These are phyloP conservation scores for Rutstroemia sp. DNA, from an alignment of 2,329 filamentous ascomycete genomes.

Conservation along the genomic window DNA sequence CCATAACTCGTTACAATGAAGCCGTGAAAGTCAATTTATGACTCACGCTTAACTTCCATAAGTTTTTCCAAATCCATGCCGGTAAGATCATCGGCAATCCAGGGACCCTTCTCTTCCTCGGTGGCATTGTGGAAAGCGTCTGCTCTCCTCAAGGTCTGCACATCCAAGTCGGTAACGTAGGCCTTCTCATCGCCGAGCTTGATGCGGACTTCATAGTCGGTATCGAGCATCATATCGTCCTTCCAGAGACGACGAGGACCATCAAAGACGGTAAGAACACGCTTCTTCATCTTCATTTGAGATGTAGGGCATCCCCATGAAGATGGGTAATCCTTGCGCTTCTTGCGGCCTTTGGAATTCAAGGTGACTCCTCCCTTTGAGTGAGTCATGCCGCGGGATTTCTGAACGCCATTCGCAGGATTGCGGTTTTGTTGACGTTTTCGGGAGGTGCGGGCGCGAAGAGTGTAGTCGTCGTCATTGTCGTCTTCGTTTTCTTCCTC, in stretches of 20 bases:
- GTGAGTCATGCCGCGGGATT: conserved; percentile 68
- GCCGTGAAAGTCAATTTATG: not conserved
- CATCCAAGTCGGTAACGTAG: conserved; percentile 89
- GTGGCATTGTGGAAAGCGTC: conserved; percentile 74
- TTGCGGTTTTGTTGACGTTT: conserved; percentile 27
- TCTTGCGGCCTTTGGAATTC: conserved; percentile 66
- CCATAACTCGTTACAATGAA: conserved; percentile 1
- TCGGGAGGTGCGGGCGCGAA: conserved; percentile 39
- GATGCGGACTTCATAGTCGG: conserved; percentile 87
- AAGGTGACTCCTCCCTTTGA: conserved; percentile 65
- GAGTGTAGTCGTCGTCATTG: conserved; percentile 49
- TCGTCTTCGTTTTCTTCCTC: conserved; percentile 53
- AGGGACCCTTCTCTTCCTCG: conserved; percentile 79
- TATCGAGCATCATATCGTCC: conserved; percentile 98
- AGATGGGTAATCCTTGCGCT: conserved; percentile 85
- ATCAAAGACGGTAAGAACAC: conserved; percentile 88
- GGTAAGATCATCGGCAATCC: conserved; percentile 66
- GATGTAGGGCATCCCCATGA: conserved; percentile 89
- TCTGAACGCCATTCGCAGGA: conserved; percentile 47
- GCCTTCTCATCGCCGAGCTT: conserved; percentile 53
- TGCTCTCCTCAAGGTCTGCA: conserved; percentile 83
- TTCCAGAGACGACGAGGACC: conserved; percentile 84
- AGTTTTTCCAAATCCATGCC: conserved; percentile 53
- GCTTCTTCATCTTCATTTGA: conserved; percentile 98
- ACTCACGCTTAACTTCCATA: conserved; percentile 37